Percentiles rank a stretch among this genome's conserved stretches.
Evolutionary conservation across 1,284 basidiomycete genomes (phyloP).

Genomic region (Fistulina hepatica): DNA sequence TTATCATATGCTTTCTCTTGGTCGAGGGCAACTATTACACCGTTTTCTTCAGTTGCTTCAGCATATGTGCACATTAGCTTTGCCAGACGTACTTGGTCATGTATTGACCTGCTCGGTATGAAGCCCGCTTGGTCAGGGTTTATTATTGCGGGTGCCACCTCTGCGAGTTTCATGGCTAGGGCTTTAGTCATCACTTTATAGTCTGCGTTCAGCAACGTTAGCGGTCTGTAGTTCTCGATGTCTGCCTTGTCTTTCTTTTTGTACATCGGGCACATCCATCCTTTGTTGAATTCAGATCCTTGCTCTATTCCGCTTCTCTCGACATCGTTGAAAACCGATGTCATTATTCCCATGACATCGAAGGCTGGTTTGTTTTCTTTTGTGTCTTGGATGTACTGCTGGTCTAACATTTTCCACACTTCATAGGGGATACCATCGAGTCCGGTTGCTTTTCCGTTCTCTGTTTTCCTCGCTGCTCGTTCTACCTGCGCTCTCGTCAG

Average conservation of each 20-base stretch:
- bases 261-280: slow-evolving; percentile 26
- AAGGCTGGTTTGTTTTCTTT: slow-evolving; percentile 1
- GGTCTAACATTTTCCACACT: slow-evolving; percentile 1
- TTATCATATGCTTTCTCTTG: slow-evolving; percentile 13
- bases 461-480: neutral
- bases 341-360: slow-evolving; percentile 7
- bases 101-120: slow-evolving; percentile 14
- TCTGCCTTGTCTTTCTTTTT: slow-evolving; percentile 23
- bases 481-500: neutral
- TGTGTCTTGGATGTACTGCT: slow-evolving; percentile 3
- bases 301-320: slow-evolving; percentile 8
- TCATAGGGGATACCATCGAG: slow-evolving; percentile 7
- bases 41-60: slow-evolving; percentile 15
- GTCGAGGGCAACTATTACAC: slow-evolving; percentile 10
- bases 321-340: slow-evolving; percentile 11
- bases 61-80: slow-evolving; percentile 13
- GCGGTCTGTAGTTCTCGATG: slow-evolving; percentile 24
- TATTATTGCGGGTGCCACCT: slow-evolving; percentile 7
- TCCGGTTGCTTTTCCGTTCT: slow-evolving; percentile 1
- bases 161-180: slow-evolving; percentile 8
- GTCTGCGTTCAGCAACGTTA: slow-evolving; percentile 15
- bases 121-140: slow-evolving; percentile 17
- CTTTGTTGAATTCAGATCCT: slow-evolving; percentile 16
- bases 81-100: slow-evolving; percentile 14
- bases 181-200: slow-evolving; percentile 14